Conservation (phyloP, 139 green algal species). For the Zygnema circumcarinatum region DNA sequence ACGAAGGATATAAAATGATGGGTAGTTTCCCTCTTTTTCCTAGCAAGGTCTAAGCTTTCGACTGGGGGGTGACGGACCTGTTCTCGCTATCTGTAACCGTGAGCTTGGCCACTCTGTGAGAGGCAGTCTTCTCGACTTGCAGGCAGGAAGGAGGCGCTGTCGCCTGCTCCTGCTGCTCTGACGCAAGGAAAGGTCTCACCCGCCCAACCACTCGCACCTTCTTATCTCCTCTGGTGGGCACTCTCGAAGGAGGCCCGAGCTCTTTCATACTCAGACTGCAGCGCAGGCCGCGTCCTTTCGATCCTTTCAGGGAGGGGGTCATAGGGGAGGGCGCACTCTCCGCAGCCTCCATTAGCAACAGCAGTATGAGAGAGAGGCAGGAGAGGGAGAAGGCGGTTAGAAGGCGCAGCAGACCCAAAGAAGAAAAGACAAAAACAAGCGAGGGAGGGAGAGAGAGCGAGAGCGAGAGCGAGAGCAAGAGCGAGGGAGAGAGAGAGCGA, state of each 20-base stretch:
- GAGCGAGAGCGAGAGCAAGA: no score
- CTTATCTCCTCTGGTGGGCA: background rate
- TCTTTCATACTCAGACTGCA: no score
- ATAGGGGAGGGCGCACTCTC: no score
- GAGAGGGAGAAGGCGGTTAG: no score
- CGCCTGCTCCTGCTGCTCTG: background rate
- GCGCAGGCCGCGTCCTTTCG: no score
- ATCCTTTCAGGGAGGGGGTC: no score
- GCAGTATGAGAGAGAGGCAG: no score
- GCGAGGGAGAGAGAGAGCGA: no score
- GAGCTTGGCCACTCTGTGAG: background rate
- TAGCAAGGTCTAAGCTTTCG: background rate
- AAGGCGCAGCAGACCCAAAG: no score
- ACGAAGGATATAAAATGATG: background rate
- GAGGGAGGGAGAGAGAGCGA: no score
- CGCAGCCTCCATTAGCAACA: no score
- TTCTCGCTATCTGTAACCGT: background rate
- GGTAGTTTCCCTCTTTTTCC: background rate
- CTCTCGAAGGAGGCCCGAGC: background rate
- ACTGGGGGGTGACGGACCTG: background rate
- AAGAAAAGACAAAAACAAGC: no score
- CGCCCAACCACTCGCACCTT: background rate
- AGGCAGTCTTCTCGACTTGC: background rate
- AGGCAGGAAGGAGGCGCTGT: background rate
- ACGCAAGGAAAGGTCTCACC: background rate